Base-by-base conservation (phyloP, 306 rosid genomes). In the Acacia melanoxylon region DNA sequence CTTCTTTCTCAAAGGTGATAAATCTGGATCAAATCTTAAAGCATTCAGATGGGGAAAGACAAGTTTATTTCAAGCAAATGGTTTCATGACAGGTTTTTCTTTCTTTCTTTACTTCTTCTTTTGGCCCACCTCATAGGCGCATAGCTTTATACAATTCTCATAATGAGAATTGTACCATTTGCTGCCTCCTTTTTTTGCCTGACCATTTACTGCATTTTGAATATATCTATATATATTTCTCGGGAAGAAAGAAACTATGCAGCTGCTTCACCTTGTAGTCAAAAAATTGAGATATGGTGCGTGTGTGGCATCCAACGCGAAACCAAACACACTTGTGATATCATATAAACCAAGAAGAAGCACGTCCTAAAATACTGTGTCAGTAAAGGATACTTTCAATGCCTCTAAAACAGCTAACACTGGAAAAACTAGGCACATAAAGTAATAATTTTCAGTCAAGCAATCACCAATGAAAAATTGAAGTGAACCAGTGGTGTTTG, bases 271-370 rank as follows among this genome's bases (percentile, higher is more conserved):
- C 52, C 61, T 78, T 19, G 27, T 46, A 56, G n/a, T 74, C 83
- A 20, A 78, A 70, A 49, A 27, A 49, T 48, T 59, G 46, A 78
- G 66, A 61, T 67, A 58, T 48, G 25, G 27, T 20, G 25, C 12
- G 0, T 56, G 25, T 19, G 27, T 56, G 25, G 27, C 62, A 20
- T 56, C 27, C 62, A 8, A 56, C 13, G 11, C 9, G 25, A 56
- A 20, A n/a, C 14, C 27, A 56, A 56, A 56, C 63, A 56, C 27
- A n/a, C 12, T 56, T 8, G 8, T 20, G 46, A 62, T 8, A 65
- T 35, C 54, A 58, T 77, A 49, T 56, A 54, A 81, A 45, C 48
- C 68, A 68, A 80, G 61, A 75, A 74, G 65, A 68, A 70, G 61
- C 46, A 54, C 59, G 56, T 35, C 72, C 80, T 68, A 31, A 76